phyloP scores from a whole-genome alignment of 805 yeast species.

The Yarrowia alimentaria region DNA sequence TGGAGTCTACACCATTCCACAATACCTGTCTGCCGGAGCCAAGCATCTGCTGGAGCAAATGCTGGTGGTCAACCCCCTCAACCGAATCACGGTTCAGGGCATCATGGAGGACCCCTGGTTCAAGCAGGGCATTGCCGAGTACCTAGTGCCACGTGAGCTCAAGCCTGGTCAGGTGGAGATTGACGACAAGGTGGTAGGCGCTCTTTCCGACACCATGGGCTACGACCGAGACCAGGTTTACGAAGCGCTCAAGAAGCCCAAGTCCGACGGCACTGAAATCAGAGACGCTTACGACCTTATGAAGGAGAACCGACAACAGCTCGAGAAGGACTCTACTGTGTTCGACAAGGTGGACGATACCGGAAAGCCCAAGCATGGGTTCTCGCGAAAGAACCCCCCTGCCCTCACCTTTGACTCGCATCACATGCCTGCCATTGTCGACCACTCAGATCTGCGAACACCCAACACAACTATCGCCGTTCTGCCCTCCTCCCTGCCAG shows the following conservation, averaged over 20 bases:
- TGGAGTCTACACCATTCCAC: conserved; percentile 90
- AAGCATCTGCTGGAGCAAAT: conserved; percentile 76
- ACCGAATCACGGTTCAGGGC: conserved; percentile 88
- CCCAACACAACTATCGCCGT: conserved; percentile 86
- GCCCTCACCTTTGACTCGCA: conserved; percentile 43
- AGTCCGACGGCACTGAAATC: conserved; percentile 55
- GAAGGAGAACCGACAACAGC: conserved; percentile 63
- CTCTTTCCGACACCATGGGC: conserved; percentile 81
- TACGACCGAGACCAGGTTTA: conserved; percentile 80
- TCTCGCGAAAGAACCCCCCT: conserved; percentile 38
- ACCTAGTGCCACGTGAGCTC: conserved; percentile 61
- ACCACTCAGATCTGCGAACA: conserved; percentile 39
- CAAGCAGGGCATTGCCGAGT: conserved; percentile 72
- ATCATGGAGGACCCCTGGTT: conserved; percentile 96
- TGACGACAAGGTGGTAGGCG: conserved; percentile 73
- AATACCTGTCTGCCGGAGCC: conserved; percentile 81
- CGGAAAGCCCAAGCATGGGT: conserved; percentile 18
- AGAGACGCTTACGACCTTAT: conserved; percentile 80
- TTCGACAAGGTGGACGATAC: conserved; percentile 28
- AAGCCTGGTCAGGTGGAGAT: conserved; percentile 42
- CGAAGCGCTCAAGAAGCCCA: conserved; percentile 55
- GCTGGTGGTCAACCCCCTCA: conserved; percentile 92
- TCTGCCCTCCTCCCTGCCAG: conserved; percentile 89
- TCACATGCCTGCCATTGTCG: conserved; percentile 40
- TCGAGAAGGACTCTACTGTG: conserved; percentile 26